A percentile compares a stretch with the other conserved stretches of the same genome.
These are phyloP conservation scores for Coniochaeta prunicola DNA, from an alignment of 2,329 filamentous ascomycete genomes.

Conservation along the genomic window DNA sequence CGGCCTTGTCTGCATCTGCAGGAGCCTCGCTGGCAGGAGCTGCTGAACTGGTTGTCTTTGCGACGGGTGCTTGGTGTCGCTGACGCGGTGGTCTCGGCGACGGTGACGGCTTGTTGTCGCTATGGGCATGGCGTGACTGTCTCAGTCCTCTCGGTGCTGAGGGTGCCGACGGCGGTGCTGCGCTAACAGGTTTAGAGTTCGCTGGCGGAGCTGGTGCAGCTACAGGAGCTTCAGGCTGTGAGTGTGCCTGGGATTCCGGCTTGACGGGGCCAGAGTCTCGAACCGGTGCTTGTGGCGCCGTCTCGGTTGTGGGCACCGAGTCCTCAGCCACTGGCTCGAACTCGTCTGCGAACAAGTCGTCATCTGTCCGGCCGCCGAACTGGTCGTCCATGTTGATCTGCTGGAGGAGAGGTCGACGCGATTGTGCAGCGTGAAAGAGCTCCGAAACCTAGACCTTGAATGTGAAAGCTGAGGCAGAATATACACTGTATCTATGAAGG, in stretches of 20 bases:
- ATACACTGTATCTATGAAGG: background rate
- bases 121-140: slow-evolving; percentile 22
- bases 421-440: background rate
- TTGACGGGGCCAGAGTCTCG: slow-evolving; percentile 2
- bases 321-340: slow-evolving; percentile 43
- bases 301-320: slow-evolving; percentile 7
- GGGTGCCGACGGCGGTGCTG: slow-evolving; percentile 4
- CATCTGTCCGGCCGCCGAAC: slow-evolving; percentile 53
- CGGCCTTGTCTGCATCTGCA: slow-evolving; percentile 9
- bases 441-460: background rate
- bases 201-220: slow-evolving; percentile 7
- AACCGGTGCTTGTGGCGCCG: background rate
- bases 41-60: background rate
- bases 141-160: slow-evolving; percentile 17
- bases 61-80: background rate
- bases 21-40: background rate
- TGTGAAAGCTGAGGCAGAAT: too few species aligned
- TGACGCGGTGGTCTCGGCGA: slow-evolving; percentile 15
- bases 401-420: background rate
- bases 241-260: slow-evolving; percentile 3
- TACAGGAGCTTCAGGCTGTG: slow-evolving; percentile 3
- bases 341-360: slow-evolving; percentile 56
- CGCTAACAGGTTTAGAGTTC: background rate
- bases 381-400: slow-evolving; percentile 46
- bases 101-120: slow-evolving; percentile 11